These are phyloP conservation scores for Chrysoporthe puriensis DNA, from an alignment of 2,329 filamentous ascomycete species.

Conservation along the genomic window DNA sequence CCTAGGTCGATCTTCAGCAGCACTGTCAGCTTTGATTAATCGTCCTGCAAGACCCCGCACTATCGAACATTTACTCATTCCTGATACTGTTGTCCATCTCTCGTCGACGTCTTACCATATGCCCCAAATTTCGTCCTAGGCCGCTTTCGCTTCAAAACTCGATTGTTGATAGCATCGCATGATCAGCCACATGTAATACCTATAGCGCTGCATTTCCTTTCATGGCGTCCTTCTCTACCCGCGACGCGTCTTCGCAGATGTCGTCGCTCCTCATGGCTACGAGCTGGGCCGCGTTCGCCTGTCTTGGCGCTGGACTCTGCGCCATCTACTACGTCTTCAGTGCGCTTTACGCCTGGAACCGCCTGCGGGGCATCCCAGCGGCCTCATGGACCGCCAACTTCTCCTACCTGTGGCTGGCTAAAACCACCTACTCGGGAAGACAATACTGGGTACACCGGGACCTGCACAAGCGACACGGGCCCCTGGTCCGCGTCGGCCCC, in stretches of 20 bases:
- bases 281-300: not conserved
- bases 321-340: not conserved
- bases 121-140: not conserved
- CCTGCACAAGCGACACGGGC: conserved; percentile 33
- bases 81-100: not conserved
- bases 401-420: conserved; percentile 39
- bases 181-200: not conserved
- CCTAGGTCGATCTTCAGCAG: too few relatives aligned
- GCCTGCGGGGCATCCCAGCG: conserved; percentile 34
- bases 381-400: conserved; percentile 36
- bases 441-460: conserved; percentile 33
- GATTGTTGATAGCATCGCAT: not conserved
- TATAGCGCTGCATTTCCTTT: not conserved
- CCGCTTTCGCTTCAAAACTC: not conserved
- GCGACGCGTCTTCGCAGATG: not conserved
- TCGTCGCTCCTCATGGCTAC: not conserved
- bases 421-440: conserved; percentile 31
- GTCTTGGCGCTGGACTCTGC: not conserved
- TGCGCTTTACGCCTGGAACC: conserved; percentile 12
- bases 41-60: too few relatives aligned
- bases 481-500: conserved; percentile 35
- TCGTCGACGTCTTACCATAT: not conserved
- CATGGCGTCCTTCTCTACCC: not conserved
- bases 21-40: too few relatives aligned
- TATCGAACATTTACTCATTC: too few relatives aligned